Evolutionary conservation across 352 stramenopile genomes (phyloP).

Genomic region (Thalassiosira pacifica): DNA sequence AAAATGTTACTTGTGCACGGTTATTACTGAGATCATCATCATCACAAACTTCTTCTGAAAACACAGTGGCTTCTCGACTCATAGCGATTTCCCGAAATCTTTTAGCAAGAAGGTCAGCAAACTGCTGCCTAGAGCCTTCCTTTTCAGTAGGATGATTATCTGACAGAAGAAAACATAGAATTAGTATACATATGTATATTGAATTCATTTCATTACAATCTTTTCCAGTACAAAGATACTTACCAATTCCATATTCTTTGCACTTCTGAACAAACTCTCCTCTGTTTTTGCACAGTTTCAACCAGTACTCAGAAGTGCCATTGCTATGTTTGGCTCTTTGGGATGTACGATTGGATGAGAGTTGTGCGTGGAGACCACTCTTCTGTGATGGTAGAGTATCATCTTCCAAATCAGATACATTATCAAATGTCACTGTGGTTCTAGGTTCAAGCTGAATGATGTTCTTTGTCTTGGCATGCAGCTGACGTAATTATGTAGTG

Average conservation of each 20-base stretch:
- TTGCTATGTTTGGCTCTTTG: constrained; percentile 14
- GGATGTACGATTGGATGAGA: not conserved
- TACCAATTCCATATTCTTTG: constrained; percentile 5
- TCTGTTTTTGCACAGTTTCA: not conserved
- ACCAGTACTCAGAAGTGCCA: constrained; percentile 23
- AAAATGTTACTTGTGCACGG: not conserved
- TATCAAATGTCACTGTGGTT: not conserved
- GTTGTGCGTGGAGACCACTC: not conserved
- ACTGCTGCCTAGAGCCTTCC: not conserved
- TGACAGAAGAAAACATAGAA: no score
- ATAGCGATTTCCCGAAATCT: not conserved
- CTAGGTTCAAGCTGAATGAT: constrained; percentile 3
- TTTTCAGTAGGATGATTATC: not conserved
- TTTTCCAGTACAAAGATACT: no score
- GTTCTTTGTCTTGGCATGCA: not conserved
- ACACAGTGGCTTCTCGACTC: not conserved
- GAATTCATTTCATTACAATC: no score
- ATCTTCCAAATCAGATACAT: constrained; percentile 14
- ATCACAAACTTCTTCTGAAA: not conserved
- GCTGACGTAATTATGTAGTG: not conserved
- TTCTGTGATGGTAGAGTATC: not conserved
- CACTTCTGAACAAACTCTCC: not conserved
- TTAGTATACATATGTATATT: no score
- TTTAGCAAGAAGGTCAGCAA: not conserved
- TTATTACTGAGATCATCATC: constrained; percentile 15